Base-by-base conservation (phyloP, 305 asterid genomes). In the Lippia alba region DNA sequence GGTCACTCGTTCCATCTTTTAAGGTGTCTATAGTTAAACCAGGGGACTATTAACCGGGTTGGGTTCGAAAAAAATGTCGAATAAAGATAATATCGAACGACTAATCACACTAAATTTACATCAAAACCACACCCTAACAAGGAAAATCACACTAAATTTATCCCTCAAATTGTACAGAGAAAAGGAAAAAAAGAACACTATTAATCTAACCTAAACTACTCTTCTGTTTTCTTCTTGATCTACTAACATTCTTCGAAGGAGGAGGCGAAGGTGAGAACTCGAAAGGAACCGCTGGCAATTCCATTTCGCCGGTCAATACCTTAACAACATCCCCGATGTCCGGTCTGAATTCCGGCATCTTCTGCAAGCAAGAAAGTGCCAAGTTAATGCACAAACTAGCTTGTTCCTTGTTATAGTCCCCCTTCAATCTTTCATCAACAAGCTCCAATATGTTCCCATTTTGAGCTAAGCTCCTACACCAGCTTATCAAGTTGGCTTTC, bases 181-280 rank as follows among this genome's bases (percentile, higher is more conserved):
- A 24, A 24, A 1, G 30, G 30, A 24, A 24, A 24, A 24, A 33
- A 16, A 39, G 56, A 49, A 0, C 5, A 7, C 14, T 11, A 58
- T 6, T 12, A 16, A 44, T 44, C 79, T 79, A 78, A 72, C 80
- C 90, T 33, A 68, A 81, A 41, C 56, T 67, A 61, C 76, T 81
- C 78, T 75, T 80, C 34, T 50, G 79, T 48, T 81, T 83, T 61
- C 91, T 78, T 65, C 91, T 85, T 20, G 97, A 82, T 62, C 89
- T 79, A 78, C 76, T 75, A 30, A 66, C 75, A 33, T 64, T 48
- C 68, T 74, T 89, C 7, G 89, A 83, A 46, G 93, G 86, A 46
- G 93, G 86, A n/a, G 91, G 96, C 20, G 97, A 91, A 8, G 97
- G 95, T 1, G 97, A 89, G 72, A 88, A 90, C 87, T 91, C 96